A percentile compares a stretch with the other conserved stretches of the same genome.
Evolutionary conservation across 306 rosid species (phyloP).

Genomic region (Mucuna pruriens): DNA sequence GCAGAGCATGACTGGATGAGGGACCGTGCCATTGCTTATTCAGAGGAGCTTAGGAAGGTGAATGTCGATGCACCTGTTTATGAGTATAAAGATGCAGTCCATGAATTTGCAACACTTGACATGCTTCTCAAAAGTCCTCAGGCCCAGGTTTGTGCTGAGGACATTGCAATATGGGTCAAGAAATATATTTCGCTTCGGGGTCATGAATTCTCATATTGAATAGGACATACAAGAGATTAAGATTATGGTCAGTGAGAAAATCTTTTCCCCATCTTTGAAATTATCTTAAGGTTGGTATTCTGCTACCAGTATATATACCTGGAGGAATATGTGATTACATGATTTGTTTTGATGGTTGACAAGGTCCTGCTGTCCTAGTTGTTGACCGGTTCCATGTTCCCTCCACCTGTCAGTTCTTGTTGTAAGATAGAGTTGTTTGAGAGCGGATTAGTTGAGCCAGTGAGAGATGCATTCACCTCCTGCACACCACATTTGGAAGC

Average conservation of each 20-base stretch:
- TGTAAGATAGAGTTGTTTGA: constrained; percentile 58
- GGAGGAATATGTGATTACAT: constrained; percentile 30
- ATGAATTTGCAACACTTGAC: constrained; percentile 93
- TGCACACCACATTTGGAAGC: constrained; percentile 41
- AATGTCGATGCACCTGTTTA: constrained; percentile 89
- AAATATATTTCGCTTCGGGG: constrained; percentile 92
- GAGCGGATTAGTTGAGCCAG: constrained; percentile 56
- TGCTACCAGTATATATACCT: not conserved
- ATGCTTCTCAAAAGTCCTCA: constrained; percentile 91
- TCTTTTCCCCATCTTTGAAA: constrained; percentile 27
- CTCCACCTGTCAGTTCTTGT: constrained; percentile 41
- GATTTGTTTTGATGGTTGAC: constrained; percentile 38
- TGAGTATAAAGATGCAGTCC: constrained; percentile 92
- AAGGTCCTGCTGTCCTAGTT: constrained; percentile 21
- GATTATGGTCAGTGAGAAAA: constrained; percentile 28
- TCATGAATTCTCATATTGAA: constrained; percentile 91
- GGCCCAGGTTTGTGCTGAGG: constrained; percentile 93
- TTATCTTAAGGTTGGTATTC: constrained; percentile 28
- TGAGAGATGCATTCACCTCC: constrained; percentile 49
- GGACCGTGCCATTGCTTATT: constrained; percentile 96
- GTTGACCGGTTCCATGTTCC: constrained; percentile 37
- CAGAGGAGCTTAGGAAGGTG: constrained; percentile 94
- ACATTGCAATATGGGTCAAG: constrained; percentile 95
- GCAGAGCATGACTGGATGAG: constrained; percentile 99
- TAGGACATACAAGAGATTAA: constrained; percentile 27